phyloP scores from a whole-genome alignment of 2,329 filamentous ascomycete genomes.

The Tolypocladium nubicola region DNA sequence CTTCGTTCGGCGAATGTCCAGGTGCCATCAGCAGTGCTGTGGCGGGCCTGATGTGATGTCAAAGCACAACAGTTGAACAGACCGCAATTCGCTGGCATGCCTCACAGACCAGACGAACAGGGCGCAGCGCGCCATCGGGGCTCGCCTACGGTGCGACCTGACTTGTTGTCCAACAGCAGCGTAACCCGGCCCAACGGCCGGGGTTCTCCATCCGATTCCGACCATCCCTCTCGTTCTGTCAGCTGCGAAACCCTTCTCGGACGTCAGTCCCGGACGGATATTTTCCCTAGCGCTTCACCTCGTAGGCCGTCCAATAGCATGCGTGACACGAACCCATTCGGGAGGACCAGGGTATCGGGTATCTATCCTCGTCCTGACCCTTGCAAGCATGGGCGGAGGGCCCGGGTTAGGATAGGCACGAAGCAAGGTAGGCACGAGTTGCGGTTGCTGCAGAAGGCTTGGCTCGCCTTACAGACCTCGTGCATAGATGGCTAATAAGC shows the following conservation, averaged over 20 bases:
- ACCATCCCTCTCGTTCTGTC: not conserved
- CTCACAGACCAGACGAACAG: not conserved
- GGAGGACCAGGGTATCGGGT: not conserved
- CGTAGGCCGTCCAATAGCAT: not conserved
- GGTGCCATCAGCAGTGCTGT: too few relatives aligned
- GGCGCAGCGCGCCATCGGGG: not conserved
- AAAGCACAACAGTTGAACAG: not conserved
- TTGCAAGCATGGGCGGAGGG: too few relatives aligned
- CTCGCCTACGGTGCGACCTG: not conserved
- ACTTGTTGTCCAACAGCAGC: not conserved
- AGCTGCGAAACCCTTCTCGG: not conserved
- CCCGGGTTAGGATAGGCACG: too few relatives aligned
- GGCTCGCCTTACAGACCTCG: too few relatives aligned
- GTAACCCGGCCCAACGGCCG: not conserved
- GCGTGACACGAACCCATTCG: not conserved
- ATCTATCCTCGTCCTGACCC: too few relatives aligned
- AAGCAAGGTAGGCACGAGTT: too few relatives aligned
- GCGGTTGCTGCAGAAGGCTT: too few relatives aligned
- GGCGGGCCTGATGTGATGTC: not conserved
- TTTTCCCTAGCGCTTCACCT: not conserved
- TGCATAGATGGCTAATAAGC: too few relatives aligned
- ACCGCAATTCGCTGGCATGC: not conserved
- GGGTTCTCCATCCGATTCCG: not conserved
- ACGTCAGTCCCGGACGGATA: not conserved
- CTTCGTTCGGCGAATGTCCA: not conserved